Percentiles rank a stretch among this genome's conserved stretches.
phyloP scores from a whole-genome alignment of 257 asterid species.

The Datura wrightii region DNA sequence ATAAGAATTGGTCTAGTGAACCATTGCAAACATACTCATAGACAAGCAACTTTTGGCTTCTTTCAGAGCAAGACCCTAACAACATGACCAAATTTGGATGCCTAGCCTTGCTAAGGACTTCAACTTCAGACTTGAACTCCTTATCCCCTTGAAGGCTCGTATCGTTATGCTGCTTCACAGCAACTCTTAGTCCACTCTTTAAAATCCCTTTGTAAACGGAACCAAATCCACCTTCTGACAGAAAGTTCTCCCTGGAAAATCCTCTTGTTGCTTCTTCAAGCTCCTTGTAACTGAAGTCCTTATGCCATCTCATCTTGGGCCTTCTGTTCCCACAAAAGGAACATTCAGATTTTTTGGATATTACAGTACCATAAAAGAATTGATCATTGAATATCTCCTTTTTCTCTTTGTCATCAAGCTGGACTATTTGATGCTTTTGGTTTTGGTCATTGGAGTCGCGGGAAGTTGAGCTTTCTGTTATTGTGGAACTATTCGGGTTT shows the following conservation, averaged over 20 bases:
- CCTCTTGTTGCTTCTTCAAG: conserved; percentile 63
- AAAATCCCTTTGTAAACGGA: conserved; percentile 57
- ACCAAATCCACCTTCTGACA: conserved; percentile 85
- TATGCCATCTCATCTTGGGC: conserved; percentile 50
- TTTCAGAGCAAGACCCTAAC: conserved; percentile 67
- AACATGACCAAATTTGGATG: conserved; percentile 73
- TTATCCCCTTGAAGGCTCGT: conserved; percentile 80
- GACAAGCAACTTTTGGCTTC: conserved; percentile 65
- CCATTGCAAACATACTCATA: conserved; percentile 78
- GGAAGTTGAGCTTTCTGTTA: neutral
- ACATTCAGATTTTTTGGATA: conserved; percentile 48
- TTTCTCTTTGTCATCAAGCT: conserved; percentile 3
- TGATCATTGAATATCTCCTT: conserved; percentile 32
- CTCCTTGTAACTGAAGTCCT: conserved; percentile 56
- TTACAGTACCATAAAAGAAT: neutral
- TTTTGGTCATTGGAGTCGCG: neutral
- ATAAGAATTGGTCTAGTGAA: conserved; percentile 61
- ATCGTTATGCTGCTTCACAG: conserved; percentile 70
- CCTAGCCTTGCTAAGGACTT: conserved; percentile 66
- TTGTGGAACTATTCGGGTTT: neutral
- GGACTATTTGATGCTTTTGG: neutral
- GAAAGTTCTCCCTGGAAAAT: conserved; percentile 48
- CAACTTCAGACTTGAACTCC: conserved; percentile 71
- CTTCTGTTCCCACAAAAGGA: conserved; percentile 62
- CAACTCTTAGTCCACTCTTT: conserved; percentile 56